These are phyloP conservation scores for Babesia ovata DNA, from an alignment of 169 alveolate species.

Conservation along the genomic window DNA sequence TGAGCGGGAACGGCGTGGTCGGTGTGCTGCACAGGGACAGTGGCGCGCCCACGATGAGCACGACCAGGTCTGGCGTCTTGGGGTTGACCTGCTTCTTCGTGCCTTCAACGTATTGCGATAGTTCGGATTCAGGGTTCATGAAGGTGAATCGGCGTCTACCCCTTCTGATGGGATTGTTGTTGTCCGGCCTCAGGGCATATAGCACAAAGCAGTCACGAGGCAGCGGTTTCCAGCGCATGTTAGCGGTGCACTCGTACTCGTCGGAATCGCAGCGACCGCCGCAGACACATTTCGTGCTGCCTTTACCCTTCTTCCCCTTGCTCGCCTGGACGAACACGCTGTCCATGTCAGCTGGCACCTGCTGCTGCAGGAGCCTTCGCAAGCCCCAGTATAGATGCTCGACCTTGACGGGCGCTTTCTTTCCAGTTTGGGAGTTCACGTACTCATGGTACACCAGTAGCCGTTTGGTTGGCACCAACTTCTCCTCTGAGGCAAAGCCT, in stretches of 20 bases:
- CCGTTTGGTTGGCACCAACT: constrained; percentile 64
- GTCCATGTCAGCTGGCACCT: constrained; percentile 47
- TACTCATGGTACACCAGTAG: constrained; percentile 46
- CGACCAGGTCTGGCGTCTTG: constrained; percentile 65
- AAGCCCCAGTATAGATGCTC: constrained; percentile 70
- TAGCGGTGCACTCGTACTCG: constrained; percentile 59
- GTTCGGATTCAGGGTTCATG: constrained; percentile 76
- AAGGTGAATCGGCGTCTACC: constrained; percentile 77
- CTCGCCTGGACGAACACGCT: constrained; percentile 24
- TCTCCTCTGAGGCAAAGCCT: constrained; percentile 67
- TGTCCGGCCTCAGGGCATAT: constrained; percentile 79
- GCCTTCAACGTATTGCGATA: constrained; percentile 71
- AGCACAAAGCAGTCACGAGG: constrained; percentile 78
- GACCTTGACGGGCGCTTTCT: constrained; percentile 51
- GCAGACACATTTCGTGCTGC: constrained; percentile 51
- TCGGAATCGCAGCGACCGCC: constrained; percentile 50
- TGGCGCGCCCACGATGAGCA: constrained; percentile 73
- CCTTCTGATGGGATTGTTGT: constrained; percentile 72
- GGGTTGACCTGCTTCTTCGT: constrained; percentile 58
- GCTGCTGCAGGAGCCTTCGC: constrained; percentile 42
- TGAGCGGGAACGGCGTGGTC: constrained; percentile 70
- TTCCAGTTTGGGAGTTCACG: constrained; percentile 18
- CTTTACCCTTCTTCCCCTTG: constrained; percentile 53
- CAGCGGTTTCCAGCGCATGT: constrained; percentile 72
- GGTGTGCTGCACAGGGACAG: constrained; percentile 35